Evolutionary conservation across 177 flowering plant genomes (phyloP).

Genomic region (Vitis hybrid): DNA sequence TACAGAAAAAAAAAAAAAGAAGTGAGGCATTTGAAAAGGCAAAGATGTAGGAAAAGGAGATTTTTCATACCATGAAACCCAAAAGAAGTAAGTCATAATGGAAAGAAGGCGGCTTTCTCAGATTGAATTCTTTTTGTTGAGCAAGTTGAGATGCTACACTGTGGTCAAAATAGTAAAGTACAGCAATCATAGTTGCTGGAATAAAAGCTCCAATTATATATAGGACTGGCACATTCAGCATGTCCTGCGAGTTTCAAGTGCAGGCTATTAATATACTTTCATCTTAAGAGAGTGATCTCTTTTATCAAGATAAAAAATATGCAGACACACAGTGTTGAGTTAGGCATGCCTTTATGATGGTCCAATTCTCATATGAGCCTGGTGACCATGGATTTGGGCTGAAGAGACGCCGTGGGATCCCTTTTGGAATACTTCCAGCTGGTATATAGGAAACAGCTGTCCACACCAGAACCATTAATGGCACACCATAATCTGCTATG

Average conservation of each 20-base stretch:
- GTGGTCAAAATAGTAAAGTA: constrained; percentile 40
- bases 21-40: neutral
- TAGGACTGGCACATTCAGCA: constrained; percentile 32
- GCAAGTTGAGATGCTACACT: constrained; percentile 45
- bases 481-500: constrained; percentile 48
- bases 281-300: neutral
- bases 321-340: neutral
- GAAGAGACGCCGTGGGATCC: constrained; percentile 36
- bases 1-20: constrained; percentile 1
- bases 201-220: constrained; percentile 45
- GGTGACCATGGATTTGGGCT: constrained; percentile 42
- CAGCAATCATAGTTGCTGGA: constrained; percentile 45
- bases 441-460: constrained; percentile 36
- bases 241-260: constrained; percentile 23
- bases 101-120: constrained; percentile 39
- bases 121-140: constrained; percentile 40
- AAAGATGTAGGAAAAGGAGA: neutral
- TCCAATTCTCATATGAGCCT: constrained; percentile 37
- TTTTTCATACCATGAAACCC: constrained; percentile 33
- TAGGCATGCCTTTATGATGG: constrained; percentile 32
- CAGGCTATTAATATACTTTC: neutral
- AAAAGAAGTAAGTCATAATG: constrained; percentile 41
- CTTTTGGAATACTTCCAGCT: constrained; percentile 27
- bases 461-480: constrained; percentile 45
- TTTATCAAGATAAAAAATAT: neutral